phyloP scores from a whole-genome alignment of 2,329 filamentous ascomycete genomes.

The Epichloe gansuensis region DNA sequence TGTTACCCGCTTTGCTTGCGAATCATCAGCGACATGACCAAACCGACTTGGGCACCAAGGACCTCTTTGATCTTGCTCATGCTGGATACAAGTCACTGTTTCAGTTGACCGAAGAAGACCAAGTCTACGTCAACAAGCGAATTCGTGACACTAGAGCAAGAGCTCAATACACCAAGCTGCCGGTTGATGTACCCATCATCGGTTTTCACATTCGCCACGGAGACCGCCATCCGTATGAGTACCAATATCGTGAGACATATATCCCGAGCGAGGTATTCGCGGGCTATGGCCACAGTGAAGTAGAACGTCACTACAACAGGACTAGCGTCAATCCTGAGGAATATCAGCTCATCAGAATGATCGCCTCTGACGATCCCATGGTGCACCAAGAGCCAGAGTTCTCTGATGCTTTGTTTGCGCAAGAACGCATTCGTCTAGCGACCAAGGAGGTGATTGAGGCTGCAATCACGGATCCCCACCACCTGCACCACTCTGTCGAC shows the following conservation, averaged over 20 bases:
- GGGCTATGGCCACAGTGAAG: conserved; percentile 43
- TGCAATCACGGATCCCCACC: conserved; percentile 29
- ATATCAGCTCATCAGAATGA: conserved; percentile 38
- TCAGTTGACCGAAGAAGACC: conserved; percentile 52
- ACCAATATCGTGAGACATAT: conserved; percentile 65
- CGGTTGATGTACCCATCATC: conserved; percentile 33
- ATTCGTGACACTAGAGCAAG: conserved; percentile 41
- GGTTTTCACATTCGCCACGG: conserved; percentile 73
- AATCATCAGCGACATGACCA: conserved; percentile 18
- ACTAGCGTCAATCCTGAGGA: conserved; percentile 25
- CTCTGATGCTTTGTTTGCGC: conserved; percentile 44
- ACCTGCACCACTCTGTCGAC: conserved; percentile 57
- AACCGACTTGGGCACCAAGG: conserved; percentile 22
- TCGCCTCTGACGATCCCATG: conserved; percentile 73
- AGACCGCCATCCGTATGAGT: conserved; percentile 65
- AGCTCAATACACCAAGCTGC: conserved; percentile 26
- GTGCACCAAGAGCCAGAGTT: conserved; percentile 59
- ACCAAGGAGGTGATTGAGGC: conserved; percentile 41
- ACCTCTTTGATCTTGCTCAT: conserved; percentile 57
- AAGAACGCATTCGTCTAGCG: conserved; percentile 66
- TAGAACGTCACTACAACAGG: conserved; percentile 36
- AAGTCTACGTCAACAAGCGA: conserved; percentile 49
- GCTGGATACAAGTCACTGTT: conserved; percentile 65
- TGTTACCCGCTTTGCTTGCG: conserved; percentile 45
- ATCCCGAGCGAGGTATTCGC: conserved; percentile 61